phyloP scores from a whole-genome alignment of 345 rosid genomes.

The Lepidium sativum region DNA sequence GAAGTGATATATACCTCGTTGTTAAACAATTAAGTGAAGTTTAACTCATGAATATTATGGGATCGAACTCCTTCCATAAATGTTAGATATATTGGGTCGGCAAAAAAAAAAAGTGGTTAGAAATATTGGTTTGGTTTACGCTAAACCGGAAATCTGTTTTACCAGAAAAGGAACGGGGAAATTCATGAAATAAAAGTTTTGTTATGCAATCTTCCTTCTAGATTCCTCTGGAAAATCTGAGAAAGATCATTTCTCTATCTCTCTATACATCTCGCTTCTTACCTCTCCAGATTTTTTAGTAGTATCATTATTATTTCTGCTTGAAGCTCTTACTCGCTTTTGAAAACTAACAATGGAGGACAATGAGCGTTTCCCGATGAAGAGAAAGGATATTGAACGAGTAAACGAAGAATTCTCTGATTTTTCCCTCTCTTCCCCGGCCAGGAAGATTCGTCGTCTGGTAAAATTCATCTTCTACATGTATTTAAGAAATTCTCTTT shows the following conservation, averaged over 20 bases:
- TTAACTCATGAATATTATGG: no score
- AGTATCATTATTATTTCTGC: not conserved
- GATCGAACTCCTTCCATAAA: no score
- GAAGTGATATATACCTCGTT: no score
- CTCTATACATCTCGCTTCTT: not conserved
- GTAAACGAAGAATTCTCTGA: slow-evolving; percentile 70
- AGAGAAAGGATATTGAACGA: slow-evolving; percentile 52
- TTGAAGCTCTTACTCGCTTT: not conserved
- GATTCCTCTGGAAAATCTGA: not conserved
- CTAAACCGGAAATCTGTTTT: not conserved
- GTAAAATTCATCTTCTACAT: slow-evolving; percentile 21
- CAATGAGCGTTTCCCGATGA: slow-evolving; percentile 18
- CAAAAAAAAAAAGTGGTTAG: no score
- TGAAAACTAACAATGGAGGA: not conserved
- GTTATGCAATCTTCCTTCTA: not conserved
- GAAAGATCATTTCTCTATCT: not conserved
- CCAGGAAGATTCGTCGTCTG: slow-evolving; percentile 76
- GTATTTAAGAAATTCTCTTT: not conserved
- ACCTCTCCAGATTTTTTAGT: not conserved
- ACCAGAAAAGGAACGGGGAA: not conserved
- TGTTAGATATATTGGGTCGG: no score
- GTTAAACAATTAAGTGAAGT: no score
- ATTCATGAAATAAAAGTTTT: not conserved
- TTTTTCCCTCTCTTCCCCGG: slow-evolving; percentile 73
- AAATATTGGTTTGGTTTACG: not conserved